Evolutionary conservation across 495 filamentous ascomycete species (phyloP).

Genomic region (Usnea hakonensis): DNA sequence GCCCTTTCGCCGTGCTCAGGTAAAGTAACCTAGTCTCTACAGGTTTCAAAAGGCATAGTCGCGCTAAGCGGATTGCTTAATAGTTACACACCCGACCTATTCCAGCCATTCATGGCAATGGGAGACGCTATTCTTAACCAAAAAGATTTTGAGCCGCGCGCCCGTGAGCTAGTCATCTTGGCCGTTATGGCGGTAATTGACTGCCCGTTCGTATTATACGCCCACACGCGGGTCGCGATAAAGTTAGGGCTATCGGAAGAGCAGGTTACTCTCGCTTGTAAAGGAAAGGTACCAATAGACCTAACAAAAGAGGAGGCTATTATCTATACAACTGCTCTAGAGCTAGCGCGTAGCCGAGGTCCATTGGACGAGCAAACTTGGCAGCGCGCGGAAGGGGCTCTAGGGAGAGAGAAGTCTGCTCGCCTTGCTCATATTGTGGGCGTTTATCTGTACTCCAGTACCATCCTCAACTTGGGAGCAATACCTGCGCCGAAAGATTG

Average conservation of each 20-base stretch:
- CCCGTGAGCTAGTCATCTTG: conserved; percentile 4
- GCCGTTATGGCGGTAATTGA: conserved; percentile 9
- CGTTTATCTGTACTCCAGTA: background rate
- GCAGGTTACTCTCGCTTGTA: background rate
- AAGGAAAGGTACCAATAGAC: background rate
- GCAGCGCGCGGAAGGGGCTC: background rate
- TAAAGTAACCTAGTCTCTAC: background rate
- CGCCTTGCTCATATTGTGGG: conserved; percentile 6
- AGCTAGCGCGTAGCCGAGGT: conserved; percentile 1
- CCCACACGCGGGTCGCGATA: conserved; percentile 3
- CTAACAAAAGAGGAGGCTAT: background rate
- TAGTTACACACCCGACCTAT: conserved; percentile 11
- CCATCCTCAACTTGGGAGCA: conserved; percentile 8
- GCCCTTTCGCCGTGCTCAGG: conserved; percentile 12
- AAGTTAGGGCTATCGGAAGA: conserved; percentile 5
- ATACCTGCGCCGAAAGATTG: too few relatives aligned
- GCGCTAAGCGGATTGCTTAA: background rate
- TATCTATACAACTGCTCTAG: conserved; percentile 2
- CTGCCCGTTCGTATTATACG: conserved; percentile 5
- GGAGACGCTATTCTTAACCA: conserved; percentile 5
- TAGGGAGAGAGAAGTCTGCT: conserved; percentile 8
- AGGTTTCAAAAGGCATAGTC: background rate
- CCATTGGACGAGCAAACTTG: conserved; percentile 7
- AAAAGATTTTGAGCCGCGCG: background rate
- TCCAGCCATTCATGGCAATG: background rate